Evolutionary conservation across 257 asterid genomes (phyloP).

Genomic region (Rehmannia glutinosa): DNA sequence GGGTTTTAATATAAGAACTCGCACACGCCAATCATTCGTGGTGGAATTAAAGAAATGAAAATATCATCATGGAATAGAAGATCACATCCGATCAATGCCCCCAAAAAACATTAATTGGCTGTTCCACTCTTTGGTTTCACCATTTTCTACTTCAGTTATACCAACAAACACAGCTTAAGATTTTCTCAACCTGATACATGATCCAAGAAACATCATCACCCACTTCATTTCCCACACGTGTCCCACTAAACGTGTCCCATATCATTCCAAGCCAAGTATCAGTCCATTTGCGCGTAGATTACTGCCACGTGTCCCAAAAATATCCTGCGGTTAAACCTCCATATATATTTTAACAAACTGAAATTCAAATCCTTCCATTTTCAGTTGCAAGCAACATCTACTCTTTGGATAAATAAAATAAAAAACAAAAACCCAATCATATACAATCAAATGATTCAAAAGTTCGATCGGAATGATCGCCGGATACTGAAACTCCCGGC

Average conservation of each 20-base stretch:
- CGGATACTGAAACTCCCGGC: slow-evolving; percentile 69
- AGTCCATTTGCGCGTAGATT: slow-evolving; percentile 6
- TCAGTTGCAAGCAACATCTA: slow-evolving; percentile 5
- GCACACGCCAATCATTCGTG: too few species aligned
- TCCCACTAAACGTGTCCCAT: slow-evolving; percentile 33
- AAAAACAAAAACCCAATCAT: neutral
- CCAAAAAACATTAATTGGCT: neutral
- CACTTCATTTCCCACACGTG: slow-evolving; percentile 24
- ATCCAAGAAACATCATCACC: slow-evolving; percentile 31
- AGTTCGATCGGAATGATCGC: slow-evolving; percentile 40
- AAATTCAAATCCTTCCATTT: slow-evolving; percentile 25
- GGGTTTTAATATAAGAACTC: too few species aligned
- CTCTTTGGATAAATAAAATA: neutral
- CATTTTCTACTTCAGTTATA: slow-evolving; percentile 15
- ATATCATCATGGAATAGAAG: too few species aligned
- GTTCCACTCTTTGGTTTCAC: neutral
- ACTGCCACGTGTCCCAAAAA: slow-evolving; percentile 38
- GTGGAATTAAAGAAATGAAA: too few species aligned
- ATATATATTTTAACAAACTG: slow-evolving; percentile 25
- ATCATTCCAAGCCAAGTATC: slow-evolving; percentile 12
- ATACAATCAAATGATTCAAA: slow-evolving; percentile 34
- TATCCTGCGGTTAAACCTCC: slow-evolving; percentile 24
- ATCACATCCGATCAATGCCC: too few species aligned
- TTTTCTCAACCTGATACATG: neutral
- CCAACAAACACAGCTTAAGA: slow-evolving; percentile 22